Conservation (phyloP, 1,284 basidiomycete genomes). For the Athelia psychrophila region DNA sequence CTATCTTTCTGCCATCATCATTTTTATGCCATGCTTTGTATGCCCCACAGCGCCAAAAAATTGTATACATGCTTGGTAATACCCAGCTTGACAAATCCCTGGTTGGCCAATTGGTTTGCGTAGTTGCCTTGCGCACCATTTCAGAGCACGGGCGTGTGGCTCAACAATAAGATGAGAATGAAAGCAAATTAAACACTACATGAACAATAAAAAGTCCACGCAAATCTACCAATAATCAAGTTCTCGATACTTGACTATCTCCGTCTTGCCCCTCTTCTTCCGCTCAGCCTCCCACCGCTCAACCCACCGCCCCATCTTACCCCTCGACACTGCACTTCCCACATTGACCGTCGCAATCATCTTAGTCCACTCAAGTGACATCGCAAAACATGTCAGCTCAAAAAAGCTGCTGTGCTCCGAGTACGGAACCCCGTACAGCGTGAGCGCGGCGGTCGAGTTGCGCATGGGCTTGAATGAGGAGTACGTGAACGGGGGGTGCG, state of each 20-base stretch:
- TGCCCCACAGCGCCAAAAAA: constrained; percentile 23
- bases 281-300: constrained; percentile 84
- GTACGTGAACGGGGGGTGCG: constrained; percentile 58
- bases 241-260: constrained; percentile 59
- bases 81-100: too few relatives aligned
- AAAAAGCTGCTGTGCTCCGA: constrained; percentile 96
- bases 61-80: background rate
- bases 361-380: constrained; percentile 76
- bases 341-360: constrained; percentile 98
- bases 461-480: constrained; percentile 68
- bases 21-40: constrained; percentile 52
- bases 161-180: too few relatives aligned
- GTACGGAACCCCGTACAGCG: constrained; percentile 90
- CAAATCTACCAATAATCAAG: constrained; percentile 63
- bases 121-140: too few relatives aligned
- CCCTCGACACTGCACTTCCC: constrained; percentile 72
- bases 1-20: constrained; percentile 21
- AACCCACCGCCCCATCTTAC: constrained; percentile 87
- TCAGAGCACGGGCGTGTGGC: too few relatives aligned
- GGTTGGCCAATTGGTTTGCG: too few relatives aligned
- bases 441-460: constrained; percentile 66
- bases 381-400: constrained; percentile 91
- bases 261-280: constrained; percentile 50
- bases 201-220: background rate
- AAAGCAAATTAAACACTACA: background rate